Evolutionary conservation across 352 stramenopile species (phyloP).

Genomic region (Phytophthora chlamydospora): DNA sequence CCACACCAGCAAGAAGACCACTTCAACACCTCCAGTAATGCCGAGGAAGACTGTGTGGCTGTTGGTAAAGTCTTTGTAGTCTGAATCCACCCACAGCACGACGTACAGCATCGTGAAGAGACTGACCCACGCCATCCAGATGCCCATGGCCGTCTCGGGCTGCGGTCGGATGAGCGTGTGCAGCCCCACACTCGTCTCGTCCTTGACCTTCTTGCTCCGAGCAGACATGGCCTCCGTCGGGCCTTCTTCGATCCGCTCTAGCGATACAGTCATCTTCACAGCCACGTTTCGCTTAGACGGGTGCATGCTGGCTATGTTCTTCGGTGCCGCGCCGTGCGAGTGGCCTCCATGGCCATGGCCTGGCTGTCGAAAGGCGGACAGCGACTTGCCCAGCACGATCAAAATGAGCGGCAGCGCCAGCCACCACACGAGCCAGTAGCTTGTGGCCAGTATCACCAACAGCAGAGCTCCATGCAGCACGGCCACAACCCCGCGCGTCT

Average conservation of each 20-base stretch:
- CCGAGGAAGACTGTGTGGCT: slow-evolving; percentile 46
- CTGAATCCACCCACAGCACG: slow-evolving; percentile 58
- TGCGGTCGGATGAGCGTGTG: slow-evolving; percentile 49
- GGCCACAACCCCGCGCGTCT: slow-evolving; percentile 57
- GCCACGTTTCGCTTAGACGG: slow-evolving; percentile 56
- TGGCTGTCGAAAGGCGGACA: slow-evolving; percentile 50
- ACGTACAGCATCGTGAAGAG: slow-evolving; percentile 77
- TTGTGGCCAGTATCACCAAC: slow-evolving; percentile 61
- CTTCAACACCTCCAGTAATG: slow-evolving; percentile 46
- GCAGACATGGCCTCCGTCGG: slow-evolving; percentile 12
- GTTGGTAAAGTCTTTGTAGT: slow-evolving; percentile 45
- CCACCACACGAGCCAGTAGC: slow-evolving; percentile 78
- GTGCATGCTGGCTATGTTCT: slow-evolving; percentile 37
- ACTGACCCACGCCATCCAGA: slow-evolving; percentile 77
- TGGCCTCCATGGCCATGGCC: slow-evolving; percentile 46
- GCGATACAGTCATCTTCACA: slow-evolving; percentile 38
- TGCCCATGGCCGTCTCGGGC: slow-evolving; percentile 74
- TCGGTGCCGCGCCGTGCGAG: slow-evolving; percentile 46
- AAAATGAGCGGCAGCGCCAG: slow-evolving; percentile 65
- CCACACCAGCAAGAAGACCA: slow-evolving; percentile 61
- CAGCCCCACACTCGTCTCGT: slow-evolving; percentile 28
- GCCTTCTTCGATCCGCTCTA: slow-evolving; percentile 31
- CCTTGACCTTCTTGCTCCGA: slow-evolving; percentile 36
- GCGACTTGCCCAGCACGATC: slow-evolving; percentile 53
- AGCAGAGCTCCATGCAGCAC: slow-evolving; percentile 56